Base-by-base conservation (phyloP, 2,329 filamentous ascomycete species). In the Sphaerulina musiva region DNA sequence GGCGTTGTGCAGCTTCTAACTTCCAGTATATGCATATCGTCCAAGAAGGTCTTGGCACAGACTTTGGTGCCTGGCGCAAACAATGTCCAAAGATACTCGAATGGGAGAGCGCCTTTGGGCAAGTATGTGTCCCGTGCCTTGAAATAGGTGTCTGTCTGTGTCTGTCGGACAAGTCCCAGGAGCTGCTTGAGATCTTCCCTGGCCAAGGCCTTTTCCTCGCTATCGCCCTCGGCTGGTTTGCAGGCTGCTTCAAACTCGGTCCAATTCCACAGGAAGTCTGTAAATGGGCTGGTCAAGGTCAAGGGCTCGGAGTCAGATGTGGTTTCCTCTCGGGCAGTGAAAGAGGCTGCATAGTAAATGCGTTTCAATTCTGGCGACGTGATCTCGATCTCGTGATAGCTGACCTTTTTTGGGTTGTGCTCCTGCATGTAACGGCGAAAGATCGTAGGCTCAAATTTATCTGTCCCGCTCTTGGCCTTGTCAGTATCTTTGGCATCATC, bases 351-450 rank as follows among this genome's bases (percentile, higher is more conserved):
- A 29, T 29, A 29, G 26, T 29, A 29, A 7, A 29, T 29, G 26
- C 26, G 26, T 4, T 23, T 26, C n/a, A 56, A 34, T 14, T 17
- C 42, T 12, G 26, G 23, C 9, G 53, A 52, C 3, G 20, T 4
- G 26, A 56, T 48, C 36, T 52, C 49, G 12, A 56, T 44, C 36
- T 52, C 34, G 12, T 56, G 48, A 14, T 29, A 23, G 10, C 34
- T 17, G 12, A 54, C 29, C 38, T 54, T 39, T 20, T 36, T 32
- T 2, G n/a, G 12, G 46, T 54, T 54, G 12, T 47, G 43, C 29
- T 8, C 8, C 10, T 48, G 42, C 51, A 53, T 53, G n/a, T 41
- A 12, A 40, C 17, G 20, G 7, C 45, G 45, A 36, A 53, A 53
- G 17, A 44, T 53, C 10, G 48, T 29, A 2, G 31, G 9, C 32